Percentiles rank a stretch among this genome's conserved stretches.
phyloP scores from a whole-genome alignment of 345 rosid genomes.

The Moringa oleifera region DNA sequence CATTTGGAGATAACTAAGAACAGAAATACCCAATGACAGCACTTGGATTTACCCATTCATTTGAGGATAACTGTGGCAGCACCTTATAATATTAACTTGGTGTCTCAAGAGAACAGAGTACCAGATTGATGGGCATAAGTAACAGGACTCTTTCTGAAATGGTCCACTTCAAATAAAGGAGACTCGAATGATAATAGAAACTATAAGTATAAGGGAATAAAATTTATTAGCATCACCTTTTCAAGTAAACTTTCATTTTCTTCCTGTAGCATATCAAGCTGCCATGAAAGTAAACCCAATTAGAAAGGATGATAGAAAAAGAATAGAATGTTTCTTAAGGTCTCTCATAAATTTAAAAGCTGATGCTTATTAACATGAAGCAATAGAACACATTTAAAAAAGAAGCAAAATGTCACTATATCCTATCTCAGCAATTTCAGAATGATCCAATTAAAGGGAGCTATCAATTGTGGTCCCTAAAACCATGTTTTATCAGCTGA shows the following conservation, averaged over 20 bases:
- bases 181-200: neutral
- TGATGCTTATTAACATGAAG: neutral
- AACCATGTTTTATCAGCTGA: constrained; percentile 11
- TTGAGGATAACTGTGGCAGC: constrained; percentile 12
- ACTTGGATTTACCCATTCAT: too few species aligned
- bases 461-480: constrained; percentile 5
- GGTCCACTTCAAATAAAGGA: neutral
- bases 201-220: neutral
- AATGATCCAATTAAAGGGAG: neutral
- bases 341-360: neutral
- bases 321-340: neutral
- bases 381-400: constrained; percentile 3
- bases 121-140: constrained; percentile 7
- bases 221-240: constrained; percentile 40
- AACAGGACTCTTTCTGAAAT: neutral
- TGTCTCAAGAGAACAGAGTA: neutral
- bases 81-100: constrained; percentile 5
- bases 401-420: neutral
- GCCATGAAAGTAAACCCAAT: constrained; percentile 28
- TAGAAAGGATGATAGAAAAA: neutral
- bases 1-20: constrained; percentile 11
- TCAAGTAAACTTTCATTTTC: constrained; percentile 57
- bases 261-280: constrained; percentile 77
- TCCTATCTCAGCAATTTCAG: constrained; percentile 1
- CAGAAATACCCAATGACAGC: too few species aligned